Evolutionary conservation across 768 basidiomycete genomes (phyloP).

Genomic region (Tephrocybe sp.): DNA sequence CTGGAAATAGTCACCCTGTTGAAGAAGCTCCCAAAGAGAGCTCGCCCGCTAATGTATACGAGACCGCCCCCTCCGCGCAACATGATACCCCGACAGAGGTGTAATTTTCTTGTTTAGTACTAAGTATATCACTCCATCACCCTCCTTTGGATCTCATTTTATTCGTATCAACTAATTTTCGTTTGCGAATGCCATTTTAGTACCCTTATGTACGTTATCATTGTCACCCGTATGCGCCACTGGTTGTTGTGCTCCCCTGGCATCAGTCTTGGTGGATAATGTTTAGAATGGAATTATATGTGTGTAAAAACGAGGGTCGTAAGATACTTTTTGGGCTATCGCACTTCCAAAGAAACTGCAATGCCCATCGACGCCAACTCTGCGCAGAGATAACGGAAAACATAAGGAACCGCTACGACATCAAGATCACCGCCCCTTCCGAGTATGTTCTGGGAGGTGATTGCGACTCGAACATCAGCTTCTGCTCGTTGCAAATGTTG

Average conservation of each 20-base stretch:
- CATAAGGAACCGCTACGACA: conserved; percentile 93
- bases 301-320: conserved; percentile 4
- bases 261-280: conserved; percentile 3
- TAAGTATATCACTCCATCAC: neutral
- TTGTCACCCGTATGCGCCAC: neutral
- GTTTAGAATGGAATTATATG: conserved; percentile 13
- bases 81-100: conserved; percentile 9
- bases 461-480: conserved; percentile 59
- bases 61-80: neutral
- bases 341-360: conserved; percentile 78
- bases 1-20: neutral
- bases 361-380: conserved; percentile 99
- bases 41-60: neutral
- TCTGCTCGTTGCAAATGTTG: conserved; percentile 42
- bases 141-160: conserved; percentile 1
- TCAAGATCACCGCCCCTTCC: conserved; percentile 80
- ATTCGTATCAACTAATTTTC: neutral
- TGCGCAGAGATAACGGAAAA: conserved; percentile 90
- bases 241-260: conserved; percentile 3
- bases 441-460: conserved; percentile 68
- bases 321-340: conserved; percentile 29
- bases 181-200: conserved; percentile 1
- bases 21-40: neutral
- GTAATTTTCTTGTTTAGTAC: neutral
- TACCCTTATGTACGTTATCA: neutral